Conservation (phyloP, 441 rosid genomes). For the Brassica hybrid region DNA sequence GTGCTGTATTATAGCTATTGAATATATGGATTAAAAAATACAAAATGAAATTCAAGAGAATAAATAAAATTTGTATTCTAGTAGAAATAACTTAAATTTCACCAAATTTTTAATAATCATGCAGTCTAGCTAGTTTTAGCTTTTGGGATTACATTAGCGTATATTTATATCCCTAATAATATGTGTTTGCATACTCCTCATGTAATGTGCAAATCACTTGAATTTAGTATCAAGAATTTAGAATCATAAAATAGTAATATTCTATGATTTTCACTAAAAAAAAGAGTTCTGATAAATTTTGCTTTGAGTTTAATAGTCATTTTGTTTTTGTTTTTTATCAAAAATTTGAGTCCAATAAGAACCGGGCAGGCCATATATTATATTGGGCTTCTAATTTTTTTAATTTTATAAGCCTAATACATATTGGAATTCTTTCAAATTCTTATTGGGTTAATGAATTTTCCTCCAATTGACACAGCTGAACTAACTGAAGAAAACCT, state of each 20-base stretch:
- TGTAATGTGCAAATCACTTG: neutral
- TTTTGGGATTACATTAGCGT: neutral
- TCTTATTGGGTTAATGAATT: constrained; percentile 34
- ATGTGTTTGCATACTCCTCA: neutral
- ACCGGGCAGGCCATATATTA: too few relatives aligned
- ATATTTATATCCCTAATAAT: neutral
- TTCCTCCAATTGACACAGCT: constrained; percentile 78
- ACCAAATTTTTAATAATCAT: neutral
- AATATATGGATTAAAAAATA: neutral
- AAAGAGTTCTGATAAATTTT: too few relatives aligned
- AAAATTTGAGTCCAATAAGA: too few relatives aligned
- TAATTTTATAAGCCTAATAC: too few relatives aligned
- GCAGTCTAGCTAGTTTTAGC: neutral
- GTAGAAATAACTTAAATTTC: neutral
- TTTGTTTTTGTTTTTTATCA: too few relatives aligned
- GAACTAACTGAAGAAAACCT: constrained; percentile 71
- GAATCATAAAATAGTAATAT: neutral
- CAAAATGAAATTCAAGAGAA: neutral
- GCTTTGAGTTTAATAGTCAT: too few relatives aligned
- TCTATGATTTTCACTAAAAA: too few relatives aligned
- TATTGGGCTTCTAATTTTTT: too few relatives aligned
- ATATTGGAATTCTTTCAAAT: too few relatives aligned
- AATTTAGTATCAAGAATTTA: neutral
- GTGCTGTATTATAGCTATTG: neutral
- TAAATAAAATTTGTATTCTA: neutral